These are phyloP conservation scores for Rubus idaeus DNA, from an alignment of 306 rosid species.

Conservation along the genomic window DNA sequence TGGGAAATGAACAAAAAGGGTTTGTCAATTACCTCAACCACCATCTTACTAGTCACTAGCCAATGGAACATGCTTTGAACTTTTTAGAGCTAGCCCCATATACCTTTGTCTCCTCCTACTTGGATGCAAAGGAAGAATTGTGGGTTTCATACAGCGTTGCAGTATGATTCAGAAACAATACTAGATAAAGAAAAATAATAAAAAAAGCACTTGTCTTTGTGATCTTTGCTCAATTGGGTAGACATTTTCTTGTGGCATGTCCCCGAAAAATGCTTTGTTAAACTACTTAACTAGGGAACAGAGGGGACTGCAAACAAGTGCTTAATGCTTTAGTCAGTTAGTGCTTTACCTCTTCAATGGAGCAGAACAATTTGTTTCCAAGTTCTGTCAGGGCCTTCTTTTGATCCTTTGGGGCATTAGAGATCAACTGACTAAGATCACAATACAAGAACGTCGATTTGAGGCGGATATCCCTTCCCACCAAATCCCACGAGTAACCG, in stretches of 20 bases:
- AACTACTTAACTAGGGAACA: background rate
- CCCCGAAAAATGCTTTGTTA: background rate
- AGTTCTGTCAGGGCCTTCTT: conserved; percentile 18
- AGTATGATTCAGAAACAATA: background rate
- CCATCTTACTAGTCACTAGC: background rate
- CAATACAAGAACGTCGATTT: conserved; percentile 24
- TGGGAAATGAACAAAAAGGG: background rate
- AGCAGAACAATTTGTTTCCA: conserved; percentile 21
- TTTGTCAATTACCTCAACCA: background rate
- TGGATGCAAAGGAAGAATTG: background rate
- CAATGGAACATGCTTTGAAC: background rate
- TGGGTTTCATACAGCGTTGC: background rate
- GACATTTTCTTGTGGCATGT: background rate
- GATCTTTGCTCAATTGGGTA: background rate
- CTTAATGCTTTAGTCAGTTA: background rate
- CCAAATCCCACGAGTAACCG: conserved; percentile 9
- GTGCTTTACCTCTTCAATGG: conserved; percentile 22
- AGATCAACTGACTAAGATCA: conserved; percentile 24
- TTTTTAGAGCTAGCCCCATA: background rate
- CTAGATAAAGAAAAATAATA: background rate
- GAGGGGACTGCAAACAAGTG: background rate
- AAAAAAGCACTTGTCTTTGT: background rate
- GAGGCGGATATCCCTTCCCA: conserved; percentile 14
- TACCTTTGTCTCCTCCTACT: background rate
- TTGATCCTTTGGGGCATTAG: conserved; percentile 16